Base-by-base conservation (phyloP, 108 stramenopile genomes). In the Seminavis robusta region DNA sequence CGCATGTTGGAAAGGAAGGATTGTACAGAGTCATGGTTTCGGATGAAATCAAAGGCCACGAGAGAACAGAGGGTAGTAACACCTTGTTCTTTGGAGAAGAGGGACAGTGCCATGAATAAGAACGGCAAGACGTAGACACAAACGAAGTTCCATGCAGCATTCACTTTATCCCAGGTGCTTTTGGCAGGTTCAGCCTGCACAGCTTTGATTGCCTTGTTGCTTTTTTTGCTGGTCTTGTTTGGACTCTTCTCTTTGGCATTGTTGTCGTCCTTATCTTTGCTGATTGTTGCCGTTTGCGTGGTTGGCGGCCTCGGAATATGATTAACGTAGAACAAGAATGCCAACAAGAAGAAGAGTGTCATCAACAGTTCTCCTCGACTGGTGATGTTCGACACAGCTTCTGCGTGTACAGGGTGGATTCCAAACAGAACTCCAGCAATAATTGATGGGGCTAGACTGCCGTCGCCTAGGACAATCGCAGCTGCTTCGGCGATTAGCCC, bases 11-110 rank as follows among this genome's bases (percentile, higher is more conserved):
- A 40, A 20, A 49, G 29, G 31, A 68, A 60, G 4, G 28, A 9
- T n/a, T 49, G 10, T 8, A 79, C 40, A 44, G 69, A 67, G 4
- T 55, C 63, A 40, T 74, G 68, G 45, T 74, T 41, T 11, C 59
- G 43, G 8, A 79, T 21, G 67, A 74, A 79, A 41, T 79, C 78
- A 41, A 49, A 79, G 0, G 58, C 29, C 11, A 74, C 73, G 23
- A 74, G 40, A 4, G 78, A 40, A 30, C 73, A 74, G 41, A 79
- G 44, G 3, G 78, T 65, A 3, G 78, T 70, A 2, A 64, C 78
- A 26, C 78, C 78, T 50, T 79, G 78, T 52, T 79, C 78, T 43
- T 79, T 79, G 15, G 57, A 69, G 46, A 79, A 79, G 19, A 79
- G 28, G 5, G 72, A 74, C 16, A 62, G 46, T 3, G 69, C 71